phyloP scores from a whole-genome alignment of 345 rosid genomes.

The Pelargonium nanum region DNA sequence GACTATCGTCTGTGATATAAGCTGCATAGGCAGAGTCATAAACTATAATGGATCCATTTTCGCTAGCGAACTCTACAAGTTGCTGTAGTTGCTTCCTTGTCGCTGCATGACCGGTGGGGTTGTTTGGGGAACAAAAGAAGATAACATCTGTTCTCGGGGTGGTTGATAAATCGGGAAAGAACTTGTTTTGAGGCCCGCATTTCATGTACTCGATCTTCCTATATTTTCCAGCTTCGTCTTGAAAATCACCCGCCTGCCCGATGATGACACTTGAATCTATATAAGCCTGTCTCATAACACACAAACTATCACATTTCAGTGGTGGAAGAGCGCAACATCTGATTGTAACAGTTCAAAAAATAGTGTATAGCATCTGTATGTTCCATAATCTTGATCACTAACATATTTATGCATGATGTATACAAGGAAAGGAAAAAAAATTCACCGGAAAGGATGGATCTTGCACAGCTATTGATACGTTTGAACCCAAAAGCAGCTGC shows the following conservation, averaged over 20 bases:
- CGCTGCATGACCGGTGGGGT: constrained; percentile 93
- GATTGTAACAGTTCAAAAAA: too few relatives aligned
- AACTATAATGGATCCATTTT: constrained; percentile 82
- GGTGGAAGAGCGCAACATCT: too few relatives aligned
- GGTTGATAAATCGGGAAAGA: constrained; percentile 79
- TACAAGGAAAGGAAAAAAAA: too few relatives aligned
- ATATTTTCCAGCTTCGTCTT: constrained; percentile 51
- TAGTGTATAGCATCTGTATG: too few relatives aligned
- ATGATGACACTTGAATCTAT: constrained; percentile 93
- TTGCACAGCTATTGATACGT: constrained; percentile 81
- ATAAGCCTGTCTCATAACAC: constrained; percentile 51
- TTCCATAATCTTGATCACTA: too few relatives aligned
- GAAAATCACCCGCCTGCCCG: constrained; percentile 82
- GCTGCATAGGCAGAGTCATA: constrained; percentile 92
- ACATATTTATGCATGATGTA: too few relatives aligned
- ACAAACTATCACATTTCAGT: not conserved
- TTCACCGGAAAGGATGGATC: constrained; percentile 96
- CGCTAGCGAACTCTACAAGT: constrained; percentile 75
- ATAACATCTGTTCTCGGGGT: constrained; percentile 70
- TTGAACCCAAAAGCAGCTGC: constrained; percentile 77
- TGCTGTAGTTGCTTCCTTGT: constrained; percentile 69
- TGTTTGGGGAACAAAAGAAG: constrained; percentile 93
- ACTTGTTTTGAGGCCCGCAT: constrained; percentile 88
- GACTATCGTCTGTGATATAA: constrained; percentile 69
- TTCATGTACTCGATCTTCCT: constrained; percentile 85